Evolutionary conservation across 371 early-diverging fungal species (phyloP), one percentile per base, ranked within the genome.

Genomic region (Actinomortierella ambigua): DNA sequence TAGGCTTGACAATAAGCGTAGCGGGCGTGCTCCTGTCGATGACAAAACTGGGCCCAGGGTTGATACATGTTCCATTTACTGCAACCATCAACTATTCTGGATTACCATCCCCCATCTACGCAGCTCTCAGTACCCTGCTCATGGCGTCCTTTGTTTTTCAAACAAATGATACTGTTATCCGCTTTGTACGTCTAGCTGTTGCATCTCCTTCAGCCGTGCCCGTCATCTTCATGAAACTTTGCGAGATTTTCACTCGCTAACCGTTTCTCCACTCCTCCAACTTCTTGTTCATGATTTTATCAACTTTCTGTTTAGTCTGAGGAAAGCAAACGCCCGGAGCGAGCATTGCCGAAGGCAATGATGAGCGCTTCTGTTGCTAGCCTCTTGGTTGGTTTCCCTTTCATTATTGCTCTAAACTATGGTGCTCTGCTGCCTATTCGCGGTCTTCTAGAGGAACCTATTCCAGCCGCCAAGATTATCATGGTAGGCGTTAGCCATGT

Each of bases 71-170:
- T 49, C 65, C 71, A 9, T 68, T 68, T 61, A 61, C 68, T 61
- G 55, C 55, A 18, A 59, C 58, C 44, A 41, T 68, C 50, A 62
- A 68, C 40, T 68, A 68, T 27, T 68, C 68, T 43, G 68, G 68
- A 48, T 62, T 55, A 3, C 44, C 62, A 1, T 62, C 55, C 43
- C 44, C 59, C 6, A 18, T 59, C n/a, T 68, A 68, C 48, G 63
- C 68, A 18, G 55, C 50, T 22, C 50, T 68, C 20, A 68, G 68
- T 47, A 68, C 62, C 51, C 44, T 62, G 3, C 27, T 68, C 1
- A 68, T 68, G 68, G 57, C 61, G 0, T 48, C 68, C 0, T 62
- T 68, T 41, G 68, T 68, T 17, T 68, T 68, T 53, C 58, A 62
- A 40, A 62, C 68, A 5, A 62, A 68, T 34, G 68, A 68, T 46